These are phyloP conservation scores for Fusarium verticillioides DNA, from an alignment of 2,329 filamentous ascomycete genomes.

Conservation along the genomic window DNA sequence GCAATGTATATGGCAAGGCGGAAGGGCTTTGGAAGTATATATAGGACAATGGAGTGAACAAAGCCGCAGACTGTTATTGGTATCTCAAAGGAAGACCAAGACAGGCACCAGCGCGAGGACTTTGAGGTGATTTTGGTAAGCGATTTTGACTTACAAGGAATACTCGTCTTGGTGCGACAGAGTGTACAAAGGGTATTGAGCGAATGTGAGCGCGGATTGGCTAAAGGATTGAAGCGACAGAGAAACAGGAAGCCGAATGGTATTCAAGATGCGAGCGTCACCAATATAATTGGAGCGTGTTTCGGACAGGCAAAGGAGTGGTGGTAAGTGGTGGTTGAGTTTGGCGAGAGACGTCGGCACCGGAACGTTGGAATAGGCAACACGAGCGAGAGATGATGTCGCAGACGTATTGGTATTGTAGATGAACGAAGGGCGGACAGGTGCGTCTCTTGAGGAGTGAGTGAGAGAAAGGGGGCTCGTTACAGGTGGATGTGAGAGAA, in stretches of 20 bases:
- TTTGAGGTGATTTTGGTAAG: constrained; percentile 37
- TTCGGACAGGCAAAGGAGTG: constrained; percentile 44
- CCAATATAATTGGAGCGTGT: constrained; percentile 50
- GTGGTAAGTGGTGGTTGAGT: constrained; percentile 39
- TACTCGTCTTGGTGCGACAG: constrained; percentile 46
- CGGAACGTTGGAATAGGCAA: constrained; percentile 48
- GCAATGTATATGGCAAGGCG: neutral
- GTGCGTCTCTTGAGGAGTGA: constrained; percentile 36
- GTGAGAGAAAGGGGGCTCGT: constrained; percentile 34
- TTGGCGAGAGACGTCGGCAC: constrained; percentile 48
- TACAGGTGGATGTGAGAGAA: neutral
- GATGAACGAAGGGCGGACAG: constrained; percentile 35
- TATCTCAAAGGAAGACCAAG: constrained; percentile 2
- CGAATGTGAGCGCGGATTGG: constrained; percentile 39
- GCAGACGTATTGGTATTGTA: constrained; percentile 36
- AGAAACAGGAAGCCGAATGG: constrained; percentile 47
- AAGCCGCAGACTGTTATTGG: neutral
- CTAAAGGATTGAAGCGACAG: constrained; percentile 17
- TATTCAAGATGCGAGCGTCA: constrained; percentile 48
- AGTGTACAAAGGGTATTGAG: constrained; percentile 30
- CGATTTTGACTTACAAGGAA: constrained; percentile 51
- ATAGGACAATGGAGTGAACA: neutral
- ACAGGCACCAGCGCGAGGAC: constrained; percentile 12
- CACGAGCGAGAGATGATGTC: constrained; percentile 49
- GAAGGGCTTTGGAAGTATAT: neutral